Evolutionary conservation across 139 green algal species (phyloP).

Genomic region (Chlorella sp.): DNA sequence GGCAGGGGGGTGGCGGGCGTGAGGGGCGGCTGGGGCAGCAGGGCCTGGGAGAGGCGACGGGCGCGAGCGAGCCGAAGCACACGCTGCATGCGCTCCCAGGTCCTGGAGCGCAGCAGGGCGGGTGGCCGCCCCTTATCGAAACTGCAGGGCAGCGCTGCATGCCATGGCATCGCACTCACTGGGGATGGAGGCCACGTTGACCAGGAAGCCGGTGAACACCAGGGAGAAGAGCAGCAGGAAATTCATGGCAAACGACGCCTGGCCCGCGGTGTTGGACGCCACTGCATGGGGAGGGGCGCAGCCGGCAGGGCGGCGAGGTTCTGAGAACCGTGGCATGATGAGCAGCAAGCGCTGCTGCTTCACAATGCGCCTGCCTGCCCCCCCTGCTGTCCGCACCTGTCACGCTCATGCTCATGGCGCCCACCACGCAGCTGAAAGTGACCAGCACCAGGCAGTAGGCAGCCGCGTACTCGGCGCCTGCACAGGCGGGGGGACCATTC

Average conservation of each 20-base stretch:
- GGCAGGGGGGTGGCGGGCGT: too few species aligned
- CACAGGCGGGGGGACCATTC: too few species aligned
- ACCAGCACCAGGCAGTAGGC: conserved; percentile 59
- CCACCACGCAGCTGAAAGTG: conserved; percentile 54
- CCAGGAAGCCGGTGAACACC: conserved; percentile 69
- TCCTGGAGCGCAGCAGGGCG: too few species aligned
- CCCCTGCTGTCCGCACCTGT: conserved; percentile 11
- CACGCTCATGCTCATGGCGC: conserved; percentile 70
- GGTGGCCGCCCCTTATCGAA: too few species aligned
- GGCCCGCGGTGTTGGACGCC: conserved; percentile 61
- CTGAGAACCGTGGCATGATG: too few species aligned
- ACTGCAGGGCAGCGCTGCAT: not conserved
- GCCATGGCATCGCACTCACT: conserved; percentile 11
- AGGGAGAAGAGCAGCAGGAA: conserved; percentile 79
- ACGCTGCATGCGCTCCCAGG: too few species aligned
- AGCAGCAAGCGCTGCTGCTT: too few species aligned
- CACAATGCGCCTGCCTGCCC: too few species aligned
- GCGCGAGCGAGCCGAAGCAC: too few species aligned
- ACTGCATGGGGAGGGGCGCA: not conserved
- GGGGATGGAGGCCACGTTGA: conserved; percentile 33
- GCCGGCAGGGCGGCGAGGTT: not conserved
- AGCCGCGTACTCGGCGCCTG: conserved; percentile 38
- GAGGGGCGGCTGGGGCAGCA: too few species aligned
- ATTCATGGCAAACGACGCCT: conserved; percentile 80
- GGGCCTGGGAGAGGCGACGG: too few species aligned